Percentiles rank a stretch among this genome's conserved stretches.
phyloP scores from a whole-genome alignment of 768 basidiomycete genomes.

The Tulasnella sp. region DNA sequence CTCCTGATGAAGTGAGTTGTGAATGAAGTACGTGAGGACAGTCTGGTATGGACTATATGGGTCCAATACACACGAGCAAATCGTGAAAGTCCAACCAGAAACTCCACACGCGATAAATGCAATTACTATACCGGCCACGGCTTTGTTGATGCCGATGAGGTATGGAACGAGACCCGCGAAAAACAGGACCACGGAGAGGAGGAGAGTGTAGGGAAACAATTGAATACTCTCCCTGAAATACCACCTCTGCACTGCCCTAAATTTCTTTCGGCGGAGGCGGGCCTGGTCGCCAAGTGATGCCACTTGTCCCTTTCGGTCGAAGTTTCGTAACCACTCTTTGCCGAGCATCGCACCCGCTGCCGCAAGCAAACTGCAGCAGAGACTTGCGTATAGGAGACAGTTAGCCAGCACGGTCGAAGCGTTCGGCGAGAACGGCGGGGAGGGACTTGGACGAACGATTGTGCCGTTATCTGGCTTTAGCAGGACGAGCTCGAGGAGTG shows the following conservation, averaged over 20 bases:
- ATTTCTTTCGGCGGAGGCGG: conserved; percentile 2
- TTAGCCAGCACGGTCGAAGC: background rate
- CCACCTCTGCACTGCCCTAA: conserved; percentile 2
- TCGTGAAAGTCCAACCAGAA: background rate
- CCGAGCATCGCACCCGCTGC: conserved; percentile 17
- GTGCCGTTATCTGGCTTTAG: background rate
- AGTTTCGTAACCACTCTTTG: conserved; percentile 13
- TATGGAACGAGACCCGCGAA: conserved; percentile 10
- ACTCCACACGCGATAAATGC: background rate
- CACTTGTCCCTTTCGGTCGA: background rate
- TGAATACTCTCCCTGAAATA: conserved; percentile 1
- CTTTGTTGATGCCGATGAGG: background rate
- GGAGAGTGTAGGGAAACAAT: background rate
- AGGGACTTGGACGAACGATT: background rate
- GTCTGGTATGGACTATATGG: background rate
- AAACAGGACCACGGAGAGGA: conserved; percentile 7
- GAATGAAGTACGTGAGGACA: too few species aligned
- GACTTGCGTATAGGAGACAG: conserved; percentile 9
- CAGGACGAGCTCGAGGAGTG: conserved; percentile 11
- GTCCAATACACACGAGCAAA: background rate
- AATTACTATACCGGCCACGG: background rate
- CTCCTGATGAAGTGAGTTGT: too few species aligned
- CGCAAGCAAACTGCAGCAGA: conserved; percentile 20
- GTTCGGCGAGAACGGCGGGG: background rate
- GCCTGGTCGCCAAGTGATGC: conserved; percentile 9